Conservation (phyloP, 257 asterid species). For the Solanum infundibuliforme region DNA sequence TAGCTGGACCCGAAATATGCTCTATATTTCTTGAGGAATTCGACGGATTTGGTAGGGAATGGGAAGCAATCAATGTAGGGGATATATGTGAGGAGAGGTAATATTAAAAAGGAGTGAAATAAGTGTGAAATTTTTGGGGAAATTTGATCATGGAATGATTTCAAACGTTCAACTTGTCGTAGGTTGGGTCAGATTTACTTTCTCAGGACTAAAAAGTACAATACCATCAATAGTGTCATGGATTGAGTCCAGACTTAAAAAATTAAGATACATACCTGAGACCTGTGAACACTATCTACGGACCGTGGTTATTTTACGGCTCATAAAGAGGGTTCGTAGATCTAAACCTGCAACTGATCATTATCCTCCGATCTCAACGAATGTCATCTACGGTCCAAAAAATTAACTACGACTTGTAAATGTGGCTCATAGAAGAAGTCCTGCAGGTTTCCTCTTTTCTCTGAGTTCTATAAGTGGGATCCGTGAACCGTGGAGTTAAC, state of each 20-base stretch:
- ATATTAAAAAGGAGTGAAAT: too few relatives aligned
- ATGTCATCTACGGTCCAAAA: not conserved
- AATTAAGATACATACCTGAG: not conserved
- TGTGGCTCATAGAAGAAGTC: not conserved
- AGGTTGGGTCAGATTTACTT: not conserved
- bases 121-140: not conserved
- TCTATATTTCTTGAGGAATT: not conserved
- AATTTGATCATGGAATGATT: not conserved
- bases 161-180: not conserved
- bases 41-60: not conserved
- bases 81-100: not conserved
- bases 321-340: not conserved
- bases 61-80: not conserved
- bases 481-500: not conserved
- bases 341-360: not conserved
- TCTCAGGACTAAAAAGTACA: not conserved
- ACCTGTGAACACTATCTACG: not conserved
- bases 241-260: not conserved
- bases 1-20: not conserved
- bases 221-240: not conserved
- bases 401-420: too few relatives aligned
- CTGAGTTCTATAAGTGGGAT: not conserved
- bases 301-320: not conserved
- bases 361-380: not conserved
- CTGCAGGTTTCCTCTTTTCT: not conserved